Conservation (phyloP, 2,329 filamentous ascomycete species). For the Fusarium continuum region DNA sequence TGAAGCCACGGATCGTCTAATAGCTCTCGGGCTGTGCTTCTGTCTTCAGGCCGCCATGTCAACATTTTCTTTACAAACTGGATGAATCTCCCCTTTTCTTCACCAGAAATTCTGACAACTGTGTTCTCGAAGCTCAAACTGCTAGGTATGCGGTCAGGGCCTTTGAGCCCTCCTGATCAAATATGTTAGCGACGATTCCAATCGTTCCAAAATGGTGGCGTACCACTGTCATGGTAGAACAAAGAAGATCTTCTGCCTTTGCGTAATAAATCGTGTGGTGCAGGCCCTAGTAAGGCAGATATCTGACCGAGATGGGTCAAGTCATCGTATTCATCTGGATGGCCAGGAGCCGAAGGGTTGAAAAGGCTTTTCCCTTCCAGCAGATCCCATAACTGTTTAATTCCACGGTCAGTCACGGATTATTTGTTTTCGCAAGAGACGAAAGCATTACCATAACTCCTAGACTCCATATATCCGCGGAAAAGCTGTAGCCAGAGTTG, state of each 20-base stretch:
- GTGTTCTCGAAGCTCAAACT: neutral
- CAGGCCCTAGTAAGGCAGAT: neutral
- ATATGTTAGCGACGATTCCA: neutral
- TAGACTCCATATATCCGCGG: slow-evolving; percentile 39
- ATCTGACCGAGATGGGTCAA: slow-evolving; percentile 16
- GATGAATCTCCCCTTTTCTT: neutral
- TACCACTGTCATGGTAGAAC: neutral
- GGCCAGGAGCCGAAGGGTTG: neutral
- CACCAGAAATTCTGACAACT: neutral
- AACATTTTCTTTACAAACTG: neutral
- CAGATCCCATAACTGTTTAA: slow-evolving; percentile 22
- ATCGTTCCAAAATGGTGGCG: neutral
- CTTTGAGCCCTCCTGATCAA: neutral
- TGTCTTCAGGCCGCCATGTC: neutral
- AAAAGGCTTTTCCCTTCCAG: slow-evolving; percentile 17
- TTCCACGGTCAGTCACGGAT: neutral
- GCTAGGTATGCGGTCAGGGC: neutral
- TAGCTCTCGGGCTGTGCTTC: neutral
- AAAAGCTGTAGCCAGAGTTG: slow-evolving; percentile 30
- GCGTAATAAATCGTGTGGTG: neutral
- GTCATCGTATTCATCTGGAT: slow-evolving; percentile 4
- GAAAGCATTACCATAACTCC: slow-evolving; percentile 30
- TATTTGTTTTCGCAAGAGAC: fast-evolving
- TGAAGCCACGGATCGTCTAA: neutral
- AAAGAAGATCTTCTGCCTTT: neutral